Percentiles rank a stretch among this genome's conserved stretches.
Evolutionary conservation across 2,329 filamentous ascomycete genomes (phyloP).

Genomic region (Shiraia sp.): DNA sequence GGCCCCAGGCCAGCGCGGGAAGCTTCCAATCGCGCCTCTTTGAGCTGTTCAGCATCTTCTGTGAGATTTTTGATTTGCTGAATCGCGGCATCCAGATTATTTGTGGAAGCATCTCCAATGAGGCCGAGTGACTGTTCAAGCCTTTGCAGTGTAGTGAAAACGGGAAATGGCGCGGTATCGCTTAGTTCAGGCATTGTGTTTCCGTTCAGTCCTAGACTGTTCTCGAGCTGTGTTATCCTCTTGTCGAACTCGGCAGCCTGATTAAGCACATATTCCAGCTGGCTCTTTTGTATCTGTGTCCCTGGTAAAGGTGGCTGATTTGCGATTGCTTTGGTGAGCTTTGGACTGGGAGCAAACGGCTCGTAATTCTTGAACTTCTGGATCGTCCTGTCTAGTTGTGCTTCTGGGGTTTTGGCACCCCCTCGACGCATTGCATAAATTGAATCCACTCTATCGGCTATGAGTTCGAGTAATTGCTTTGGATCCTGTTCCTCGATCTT

Average conservation of each 20-base stretch:
- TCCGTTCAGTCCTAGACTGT: slow-evolving; percentile 76
- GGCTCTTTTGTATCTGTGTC: slow-evolving; percentile 35
- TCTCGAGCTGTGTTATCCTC: slow-evolving; percentile 77
- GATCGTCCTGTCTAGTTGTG: slow-evolving; percentile 40
- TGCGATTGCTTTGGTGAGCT: slow-evolving; percentile 33
- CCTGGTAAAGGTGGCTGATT: slow-evolving; percentile 38
- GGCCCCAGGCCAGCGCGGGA: slow-evolving; percentile 13
- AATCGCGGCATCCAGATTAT: slow-evolving; percentile 72
- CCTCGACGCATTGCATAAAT: slow-evolving; percentile 56
- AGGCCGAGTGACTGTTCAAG: slow-evolving; percentile 81
- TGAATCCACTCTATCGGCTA: slow-evolving; percentile 72
- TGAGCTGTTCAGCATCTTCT: slow-evolving; percentile 72
- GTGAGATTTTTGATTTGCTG: slow-evolving; percentile 71
- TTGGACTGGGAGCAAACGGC: slow-evolving; percentile 29
- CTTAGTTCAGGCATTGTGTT: slow-evolving; percentile 67
- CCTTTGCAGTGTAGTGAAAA: slow-evolving; percentile 79
- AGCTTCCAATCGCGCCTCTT: slow-evolving; percentile 52
- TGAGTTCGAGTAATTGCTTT: slow-evolving; percentile 63
- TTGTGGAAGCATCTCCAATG: slow-evolving; percentile 71
- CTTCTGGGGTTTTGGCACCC: slow-evolving; percentile 40
- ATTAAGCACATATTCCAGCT: slow-evolving; percentile 65
- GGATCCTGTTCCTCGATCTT: slow-evolving; percentile 46
- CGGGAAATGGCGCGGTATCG: slow-evolving; percentile 58
- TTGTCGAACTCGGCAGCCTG: slow-evolving; percentile 88
- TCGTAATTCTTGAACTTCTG: slow-evolving; percentile 40